Percentiles rank a stretch among this genome's conserved stretches.
Evolutionary conservation across 2,329 filamentous ascomycete genomes (phyloP).

Genomic region (Penicillium sp.): DNA sequence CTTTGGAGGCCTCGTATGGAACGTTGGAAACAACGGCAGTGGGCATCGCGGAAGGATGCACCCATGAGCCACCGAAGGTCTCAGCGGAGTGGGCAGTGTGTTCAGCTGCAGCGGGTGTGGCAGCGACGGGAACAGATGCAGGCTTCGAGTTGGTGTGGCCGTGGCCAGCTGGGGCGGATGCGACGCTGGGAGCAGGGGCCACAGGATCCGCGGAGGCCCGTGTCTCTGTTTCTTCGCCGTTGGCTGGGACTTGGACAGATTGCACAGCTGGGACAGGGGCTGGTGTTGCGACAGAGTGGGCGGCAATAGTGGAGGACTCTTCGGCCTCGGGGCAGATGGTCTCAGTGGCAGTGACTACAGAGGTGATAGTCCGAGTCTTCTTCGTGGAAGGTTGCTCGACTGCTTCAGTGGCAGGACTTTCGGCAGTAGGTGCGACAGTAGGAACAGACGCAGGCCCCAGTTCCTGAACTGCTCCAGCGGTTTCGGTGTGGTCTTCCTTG

Average conservation of each 20-base stretch:
- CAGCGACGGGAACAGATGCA: neutral
- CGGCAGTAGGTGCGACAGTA: neutral
- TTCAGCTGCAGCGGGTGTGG: neutral
- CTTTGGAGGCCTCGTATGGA: conserved; percentile 1
- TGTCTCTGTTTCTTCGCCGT: neutral
- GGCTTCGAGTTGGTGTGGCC: neutral
- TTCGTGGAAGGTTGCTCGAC: neutral
- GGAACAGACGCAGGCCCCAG: neutral
- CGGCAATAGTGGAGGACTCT: neutral
- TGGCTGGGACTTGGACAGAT: neutral
- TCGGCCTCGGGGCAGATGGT: conserved; percentile 16
- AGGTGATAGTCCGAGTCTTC: conserved; percentile 7
- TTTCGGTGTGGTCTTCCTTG: neutral
- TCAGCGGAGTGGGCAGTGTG: neutral
- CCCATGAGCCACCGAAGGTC: neutral
- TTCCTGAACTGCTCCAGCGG: neutral
- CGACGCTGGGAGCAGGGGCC: neutral
- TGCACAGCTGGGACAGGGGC: neutral
- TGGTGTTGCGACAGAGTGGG: neutral
- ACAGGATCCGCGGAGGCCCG: neutral
- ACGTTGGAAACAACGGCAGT: neutral
- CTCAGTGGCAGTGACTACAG: conserved; percentile 9
- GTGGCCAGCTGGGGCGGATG: neutral
- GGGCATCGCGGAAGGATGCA: neutral
- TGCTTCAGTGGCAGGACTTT: neutral